Conservation (phyloP, 257 asterid genomes). For the Osmanthus fragrans region DNA sequence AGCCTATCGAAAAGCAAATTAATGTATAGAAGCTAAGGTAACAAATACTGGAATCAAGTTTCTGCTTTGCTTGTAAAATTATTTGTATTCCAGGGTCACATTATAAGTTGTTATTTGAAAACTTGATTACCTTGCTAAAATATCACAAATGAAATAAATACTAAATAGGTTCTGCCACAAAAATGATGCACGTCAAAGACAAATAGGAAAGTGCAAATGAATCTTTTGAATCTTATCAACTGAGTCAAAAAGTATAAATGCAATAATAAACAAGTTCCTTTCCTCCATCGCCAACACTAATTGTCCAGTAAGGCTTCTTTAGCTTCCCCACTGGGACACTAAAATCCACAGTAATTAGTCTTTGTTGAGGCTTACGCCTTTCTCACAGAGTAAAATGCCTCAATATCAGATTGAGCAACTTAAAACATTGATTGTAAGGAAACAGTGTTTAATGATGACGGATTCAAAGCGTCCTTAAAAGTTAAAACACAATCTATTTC, state of each 20-base stretch:
- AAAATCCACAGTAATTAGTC: background rate
- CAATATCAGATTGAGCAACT: background rate
- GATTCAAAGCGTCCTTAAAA: background rate
- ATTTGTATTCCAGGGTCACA: background rate
- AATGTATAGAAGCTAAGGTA: background rate
- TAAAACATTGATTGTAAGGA: background rate
- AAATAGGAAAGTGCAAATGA: background rate
- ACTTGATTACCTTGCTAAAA: background rate
- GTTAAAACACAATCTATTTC: background rate
- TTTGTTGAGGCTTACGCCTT: background rate
- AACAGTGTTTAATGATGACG: background rate
- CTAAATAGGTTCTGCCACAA: background rate
- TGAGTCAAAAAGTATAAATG: background rate
- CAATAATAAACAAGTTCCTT: background rate
- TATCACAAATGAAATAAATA: background rate
- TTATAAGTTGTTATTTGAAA: background rate
- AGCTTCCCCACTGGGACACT: background rate
- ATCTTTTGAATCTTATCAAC: background rate
- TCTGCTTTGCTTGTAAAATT: background rate
- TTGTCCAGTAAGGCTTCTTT: background rate
- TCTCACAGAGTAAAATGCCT: background rate
- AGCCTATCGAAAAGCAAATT: conserved; percentile 53
- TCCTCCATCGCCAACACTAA: background rate
- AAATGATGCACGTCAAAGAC: background rate
- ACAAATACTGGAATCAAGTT: background rate